Percentiles rank a stretch among this genome's conserved stretches.
phyloP scores from a whole-genome alignment of 257 asterid genomes.

The Nicotiana otophora region DNA sequence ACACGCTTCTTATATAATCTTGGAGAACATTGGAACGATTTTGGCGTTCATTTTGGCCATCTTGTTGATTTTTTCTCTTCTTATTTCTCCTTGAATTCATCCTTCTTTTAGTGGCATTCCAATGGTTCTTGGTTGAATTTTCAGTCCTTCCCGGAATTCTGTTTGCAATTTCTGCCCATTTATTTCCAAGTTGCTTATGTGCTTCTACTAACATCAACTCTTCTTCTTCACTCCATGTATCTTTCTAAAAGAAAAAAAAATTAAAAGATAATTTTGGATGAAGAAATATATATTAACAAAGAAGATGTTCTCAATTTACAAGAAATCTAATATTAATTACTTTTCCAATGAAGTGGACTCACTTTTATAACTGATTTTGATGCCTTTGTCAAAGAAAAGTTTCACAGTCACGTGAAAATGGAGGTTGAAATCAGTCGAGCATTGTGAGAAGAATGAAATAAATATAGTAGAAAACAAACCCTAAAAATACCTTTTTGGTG shows the following conservation, averaged over 20 bases:
- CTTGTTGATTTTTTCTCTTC: conserved; percentile 23
- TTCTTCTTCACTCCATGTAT: conserved; percentile 67
- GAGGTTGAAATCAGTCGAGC: not conserved
- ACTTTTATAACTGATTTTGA: conserved; percentile 11
- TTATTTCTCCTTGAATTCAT: conserved; percentile 43
- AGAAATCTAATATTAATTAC: not conserved
- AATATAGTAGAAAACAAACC: not conserved
- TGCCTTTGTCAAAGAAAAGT: conserved; percentile 18
- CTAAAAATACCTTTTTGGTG: not conserved
- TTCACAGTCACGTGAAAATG: conserved; percentile 22
- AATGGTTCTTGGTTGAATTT: conserved; percentile 77
- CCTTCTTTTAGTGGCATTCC: conserved; percentile 72
- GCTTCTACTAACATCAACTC: conserved; percentile 50
- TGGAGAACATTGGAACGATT: conserved; percentile 35
- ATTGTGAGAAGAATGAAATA: not conserved
- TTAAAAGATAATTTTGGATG: too few species aligned
- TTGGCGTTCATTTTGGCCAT: not conserved
- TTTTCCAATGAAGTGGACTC: not conserved
- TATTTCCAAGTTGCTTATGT: conserved; percentile 49
- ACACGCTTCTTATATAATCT: conserved; percentile 43
- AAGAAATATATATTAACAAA: too few species aligned
- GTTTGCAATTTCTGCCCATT: conserved; percentile 77
- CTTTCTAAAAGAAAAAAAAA: conserved; percentile 36
- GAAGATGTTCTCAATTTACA: not conserved
- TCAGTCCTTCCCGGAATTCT: conserved; percentile 67